Conservation (phyloP, 1,139 yeast species). For the Candida tropicalis region DNA sequence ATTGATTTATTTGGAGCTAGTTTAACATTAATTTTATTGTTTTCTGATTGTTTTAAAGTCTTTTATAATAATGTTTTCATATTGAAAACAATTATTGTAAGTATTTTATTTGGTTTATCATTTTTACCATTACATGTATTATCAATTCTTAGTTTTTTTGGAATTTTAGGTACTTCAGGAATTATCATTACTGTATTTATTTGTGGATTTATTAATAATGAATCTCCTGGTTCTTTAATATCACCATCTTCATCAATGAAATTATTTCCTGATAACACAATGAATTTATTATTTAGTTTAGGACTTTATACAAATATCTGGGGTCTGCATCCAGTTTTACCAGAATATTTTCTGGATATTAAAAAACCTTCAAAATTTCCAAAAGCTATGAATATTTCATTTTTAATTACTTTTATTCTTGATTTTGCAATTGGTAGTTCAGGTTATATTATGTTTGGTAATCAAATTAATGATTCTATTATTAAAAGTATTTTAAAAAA, state of each 20-base stretch:
- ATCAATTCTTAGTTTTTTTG: slow-evolving; percentile 72
- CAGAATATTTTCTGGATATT: slow-evolving; percentile 81
- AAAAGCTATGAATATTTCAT: slow-evolving; percentile 33
- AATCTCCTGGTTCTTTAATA: slow-evolving; percentile 68
- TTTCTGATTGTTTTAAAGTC: slow-evolving; percentile 80
- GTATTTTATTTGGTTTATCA: slow-evolving; percentile 58
- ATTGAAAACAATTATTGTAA: slow-evolving; percentile 55
- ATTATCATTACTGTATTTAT: slow-evolving; percentile 59
- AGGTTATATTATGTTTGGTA: slow-evolving; percentile 48
- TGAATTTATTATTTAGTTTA: slow-evolving; percentile 58
- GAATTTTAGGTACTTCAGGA: slow-evolving; percentile 70
- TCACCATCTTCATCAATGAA: slow-evolving; percentile 50
- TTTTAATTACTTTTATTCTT: slow-evolving; percentile 33
- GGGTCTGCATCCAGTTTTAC: slow-evolving; percentile 91
- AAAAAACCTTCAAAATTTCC: slow-evolving; percentile 60
- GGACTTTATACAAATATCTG: slow-evolving; percentile 86
- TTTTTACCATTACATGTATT: slow-evolving; percentile 74
- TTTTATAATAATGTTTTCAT: slow-evolving; percentile 54
- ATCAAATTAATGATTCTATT: slow-evolving; percentile 38
- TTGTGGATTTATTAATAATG: slow-evolving; percentile 61
- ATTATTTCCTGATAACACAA: slow-evolving; percentile 52
- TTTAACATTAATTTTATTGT: slow-evolving; percentile 72
- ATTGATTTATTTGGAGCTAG: slow-evolving; percentile 80
- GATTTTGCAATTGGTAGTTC: slow-evolving; percentile 37
- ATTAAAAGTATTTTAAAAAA: slow-evolving; percentile 42